Base-by-base conservation (phyloP, 2,329 filamentous ascomycete genomes). In the Thyridium curvatum region DNA sequence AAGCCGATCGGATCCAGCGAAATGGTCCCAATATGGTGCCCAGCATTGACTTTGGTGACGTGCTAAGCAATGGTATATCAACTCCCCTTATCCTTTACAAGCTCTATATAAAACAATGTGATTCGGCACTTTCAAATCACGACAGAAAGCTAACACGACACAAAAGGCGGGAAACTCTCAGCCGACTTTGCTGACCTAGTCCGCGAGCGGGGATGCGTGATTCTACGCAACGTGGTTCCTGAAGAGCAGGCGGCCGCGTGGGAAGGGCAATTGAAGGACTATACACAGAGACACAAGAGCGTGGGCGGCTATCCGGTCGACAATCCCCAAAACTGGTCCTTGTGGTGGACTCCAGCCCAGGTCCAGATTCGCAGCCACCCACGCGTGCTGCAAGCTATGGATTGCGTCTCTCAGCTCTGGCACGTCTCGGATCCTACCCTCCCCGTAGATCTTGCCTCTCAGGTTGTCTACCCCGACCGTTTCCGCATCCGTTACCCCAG, bases 391-490 rank as follows among this genome's bases (percentile, higher is more conserved):
- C 14, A 43, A 32, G 46, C 46, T 3, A 46, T 50, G 47, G 13
- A 42, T 7, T 33, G 34, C 21, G 34, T 45, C 15, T 28, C 16
- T 26, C 17, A 28, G 12, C 35, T 45, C 6, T 45, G 43, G 43
- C 37, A 40, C 17, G 12, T 36, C 2, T 35, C 30, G 3, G 12
- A 32, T n/a, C 14, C 29, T 4, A 16, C 29, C 10, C 3, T 8
- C 4, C 40, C 30, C 10, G 17, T 52, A 16, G 48, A 52, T 32
- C 16, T 52, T n/a, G 29, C 12, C n/a, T 46, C 37, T 26, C 49
- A 51, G 32, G 44, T 50, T 13, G 46, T 46, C 7, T 55, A 55
- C 31, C 37, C 52, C 1, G 52, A 55, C 41, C 45, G 52, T 1
- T 48, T 54, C 34, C 48, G 52, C 4, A 54, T 55, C 34, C 38